phyloP scores from a whole-genome alignment of 2,329 filamentous ascomycete genomes.

The Aureobasidium mangrovei region DNA sequence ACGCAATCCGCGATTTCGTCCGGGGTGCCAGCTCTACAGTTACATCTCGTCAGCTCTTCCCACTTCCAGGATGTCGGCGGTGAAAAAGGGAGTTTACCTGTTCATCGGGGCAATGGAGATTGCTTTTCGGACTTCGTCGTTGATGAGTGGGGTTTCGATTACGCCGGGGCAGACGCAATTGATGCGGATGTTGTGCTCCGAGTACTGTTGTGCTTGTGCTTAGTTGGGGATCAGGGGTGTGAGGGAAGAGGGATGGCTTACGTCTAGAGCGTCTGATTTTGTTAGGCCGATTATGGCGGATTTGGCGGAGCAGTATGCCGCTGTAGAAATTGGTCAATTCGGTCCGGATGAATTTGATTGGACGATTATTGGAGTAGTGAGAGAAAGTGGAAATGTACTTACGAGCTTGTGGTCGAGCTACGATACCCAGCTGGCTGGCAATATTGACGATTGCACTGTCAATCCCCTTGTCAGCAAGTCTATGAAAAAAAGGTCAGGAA shows the following conservation, averaged over 20 bases:
- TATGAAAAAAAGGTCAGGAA: neutral
- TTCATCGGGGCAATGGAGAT: slow-evolving; percentile 26
- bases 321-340: too few species aligned
- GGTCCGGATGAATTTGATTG: neutral
- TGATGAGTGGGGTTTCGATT: slow-evolving; percentile 40
- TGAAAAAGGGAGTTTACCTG: neutral
- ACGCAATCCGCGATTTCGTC: slow-evolving; percentile 41
- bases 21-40: slow-evolving; percentile 31
- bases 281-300: slow-evolving; percentile 40
- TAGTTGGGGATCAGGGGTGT: neutral
- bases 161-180: slow-evolving; percentile 42
- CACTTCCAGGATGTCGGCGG: too few species aligned
- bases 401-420: slow-evolving; percentile 36
- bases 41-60: slow-evolving; percentile 39
- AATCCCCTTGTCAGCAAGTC: too few species aligned
- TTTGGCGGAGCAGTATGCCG: slow-evolving; percentile 40
- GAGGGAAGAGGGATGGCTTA: slow-evolving; percentile 19
- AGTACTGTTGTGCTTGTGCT: slow-evolving; percentile 28
- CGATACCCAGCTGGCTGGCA: slow-evolving; percentile 36
- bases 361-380: neutral
- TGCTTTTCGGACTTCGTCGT: slow-evolving; percentile 22
- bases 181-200: slow-evolving; percentile 36
- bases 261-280: slow-evolving; percentile 41
- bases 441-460: slow-evolving; percentile 35
- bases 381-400: slow-evolving; percentile 17